Conservation (phyloP, 2,329 filamentous ascomycete genomes). For the Claviceps quebecensis region DNA sequence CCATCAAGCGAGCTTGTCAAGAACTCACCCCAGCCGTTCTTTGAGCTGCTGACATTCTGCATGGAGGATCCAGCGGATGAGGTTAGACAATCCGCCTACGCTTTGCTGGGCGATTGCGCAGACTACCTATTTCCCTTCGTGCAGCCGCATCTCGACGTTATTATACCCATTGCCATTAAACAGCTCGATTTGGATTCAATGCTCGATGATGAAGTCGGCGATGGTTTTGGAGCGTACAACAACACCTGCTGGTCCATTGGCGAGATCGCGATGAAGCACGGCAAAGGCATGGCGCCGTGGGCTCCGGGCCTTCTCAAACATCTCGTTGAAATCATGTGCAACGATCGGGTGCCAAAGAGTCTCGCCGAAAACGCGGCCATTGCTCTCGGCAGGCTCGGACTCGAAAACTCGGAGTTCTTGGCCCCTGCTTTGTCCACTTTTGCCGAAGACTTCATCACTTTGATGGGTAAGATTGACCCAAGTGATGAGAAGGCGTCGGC, state of each 20-base stretch:
- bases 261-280: slow-evolving; percentile 74
- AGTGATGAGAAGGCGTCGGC: slow-evolving; percentile 92
- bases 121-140: slow-evolving; percentile 82
- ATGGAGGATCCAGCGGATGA: slow-evolving; percentile 87
- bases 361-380: slow-evolving; percentile 91
- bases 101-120: slow-evolving; percentile 83
- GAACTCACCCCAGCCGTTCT: slow-evolving; percentile 67
- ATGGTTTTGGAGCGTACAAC: slow-evolving; percentile 84
- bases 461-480: slow-evolving; percentile 72
- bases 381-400: slow-evolving; percentile 73
- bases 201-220: slow-evolving; percentile 67
- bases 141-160: slow-evolving; percentile 53
- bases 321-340: slow-evolving; percentile 70
- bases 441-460: slow-evolving; percentile 65
- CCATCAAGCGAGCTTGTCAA: slow-evolving; percentile 67
- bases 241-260: slow-evolving; percentile 96
- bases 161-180: slow-evolving; percentile 70
- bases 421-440: slow-evolving; percentile 69
- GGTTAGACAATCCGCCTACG: slow-evolving; percentile 91
- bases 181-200: slow-evolving; percentile 75
- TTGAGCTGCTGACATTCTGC: slow-evolving; percentile 79
- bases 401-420: slow-evolving; percentile 62
- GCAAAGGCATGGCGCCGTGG: slow-evolving; percentile 62
- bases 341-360: slow-evolving; percentile 71
- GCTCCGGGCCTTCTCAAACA: slow-evolving; percentile 63